Conservation (phyloP, 1,284 basidiomycete genomes). For the Ustilago loliicola region DNA sequence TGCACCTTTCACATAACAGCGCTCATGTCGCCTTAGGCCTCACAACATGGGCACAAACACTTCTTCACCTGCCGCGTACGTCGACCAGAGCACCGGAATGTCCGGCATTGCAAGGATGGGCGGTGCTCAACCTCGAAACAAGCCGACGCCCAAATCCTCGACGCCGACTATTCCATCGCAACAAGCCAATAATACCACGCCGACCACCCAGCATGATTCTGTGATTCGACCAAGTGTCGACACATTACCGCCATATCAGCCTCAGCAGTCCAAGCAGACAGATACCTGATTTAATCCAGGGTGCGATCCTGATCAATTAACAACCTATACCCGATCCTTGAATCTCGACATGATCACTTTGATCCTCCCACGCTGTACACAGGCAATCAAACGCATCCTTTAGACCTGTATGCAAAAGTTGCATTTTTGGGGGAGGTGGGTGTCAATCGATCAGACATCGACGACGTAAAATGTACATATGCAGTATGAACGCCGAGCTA, state of each 20-base stretch:
- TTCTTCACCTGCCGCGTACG: conserved; percentile 37
- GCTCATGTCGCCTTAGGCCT: neutral
- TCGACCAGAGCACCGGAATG: conserved; percentile 21
- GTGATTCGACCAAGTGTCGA: conserved; percentile 18
- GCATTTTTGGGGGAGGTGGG: conserved; percentile 37
- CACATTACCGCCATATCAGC: conserved; percentile 31
- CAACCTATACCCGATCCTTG: neutral
- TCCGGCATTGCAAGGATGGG: conserved; percentile 39
- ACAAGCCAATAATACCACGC: neutral
- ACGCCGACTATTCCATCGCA: neutral
- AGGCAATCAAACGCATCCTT: neutral
- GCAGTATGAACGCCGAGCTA: conserved; percentile 16
- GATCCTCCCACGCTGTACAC: neutral
- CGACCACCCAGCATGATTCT: neutral
- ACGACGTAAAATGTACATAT: conserved; percentile 21
- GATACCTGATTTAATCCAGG: neutral
- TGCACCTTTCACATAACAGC: neutral
- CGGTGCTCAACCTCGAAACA: conserved; percentile 40
- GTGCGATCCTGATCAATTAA: neutral
- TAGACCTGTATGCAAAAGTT: conserved; percentile 30
- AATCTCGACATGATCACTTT: neutral
- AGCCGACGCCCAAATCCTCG: neutral
- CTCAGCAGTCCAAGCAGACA: conserved; percentile 2
- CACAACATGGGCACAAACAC: conserved; percentile 33
- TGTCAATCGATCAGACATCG: conserved; percentile 13